Evolutionary conservation across 352 stramenopile species (phyloP), one percentile per base, ranked within the genome.

Genomic region (Phytopythium oedochilum): DNA sequence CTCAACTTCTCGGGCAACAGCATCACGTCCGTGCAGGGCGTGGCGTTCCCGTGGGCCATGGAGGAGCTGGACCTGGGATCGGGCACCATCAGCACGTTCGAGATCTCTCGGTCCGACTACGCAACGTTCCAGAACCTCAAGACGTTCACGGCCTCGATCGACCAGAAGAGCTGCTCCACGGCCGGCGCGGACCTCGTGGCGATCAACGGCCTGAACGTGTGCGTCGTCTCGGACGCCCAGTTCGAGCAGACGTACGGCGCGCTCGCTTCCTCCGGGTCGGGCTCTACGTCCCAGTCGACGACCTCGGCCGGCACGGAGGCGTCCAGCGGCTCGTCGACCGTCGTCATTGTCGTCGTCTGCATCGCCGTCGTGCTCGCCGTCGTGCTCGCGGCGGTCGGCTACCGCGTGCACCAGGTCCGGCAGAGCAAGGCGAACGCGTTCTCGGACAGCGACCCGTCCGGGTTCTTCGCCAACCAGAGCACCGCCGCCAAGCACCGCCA

Each of bases 41-140:
- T 88, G 17, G 61, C 63, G 15, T 88, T 92, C 58, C 78, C 81
- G 8, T 61, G 75, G 39, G 59, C 63, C 1, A 58, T 92, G 17
- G 60, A 73, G 4, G 74, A 67, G 6, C 56, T 89, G 36, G 65
- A 78, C 28, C 50, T 92, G n/a, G 77, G 71, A 28, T 44, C 42
- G 1, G 64, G 65, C 35, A 58, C 70, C 48, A 89, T 92, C 61
- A 73, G 59, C 9, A 73, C 75, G n/a, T 82, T 92, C 31, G 81
- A 89, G 53, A 75, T 92, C 42, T 84, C 70, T 1, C 72, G 73
- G 2, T 83, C 75, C 0, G 81, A 91, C 50, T 76, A 86, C 60
- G 62, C 63, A 12, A 86, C 63, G 0, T 74, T 91, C 40, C 68
- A 75, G 61, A 61, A 65, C 12, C 53, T 87, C 11, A 61, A 74